Evolutionary conservation across 306 rosid species (phyloP).

Genomic region (Glycine latifolia): DNA sequence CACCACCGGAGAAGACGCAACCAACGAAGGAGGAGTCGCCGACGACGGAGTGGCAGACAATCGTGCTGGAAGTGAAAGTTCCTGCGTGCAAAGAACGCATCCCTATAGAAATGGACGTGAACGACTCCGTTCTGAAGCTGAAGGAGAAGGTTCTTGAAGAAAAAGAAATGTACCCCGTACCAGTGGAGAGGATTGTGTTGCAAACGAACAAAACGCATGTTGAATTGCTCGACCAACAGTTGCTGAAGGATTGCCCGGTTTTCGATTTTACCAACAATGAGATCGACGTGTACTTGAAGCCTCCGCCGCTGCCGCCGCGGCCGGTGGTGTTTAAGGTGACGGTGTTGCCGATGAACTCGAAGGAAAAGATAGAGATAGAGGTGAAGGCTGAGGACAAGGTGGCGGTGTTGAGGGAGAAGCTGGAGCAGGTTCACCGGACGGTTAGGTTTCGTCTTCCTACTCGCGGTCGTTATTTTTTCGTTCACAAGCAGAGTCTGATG

Average conservation of each 20-base stretch:
- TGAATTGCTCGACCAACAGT: neutral
- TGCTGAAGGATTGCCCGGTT: neutral
- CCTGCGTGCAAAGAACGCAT: slow-evolving; percentile 42
- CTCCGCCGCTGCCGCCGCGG: neutral
- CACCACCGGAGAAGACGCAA: neutral
- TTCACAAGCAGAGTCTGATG: too few species aligned
- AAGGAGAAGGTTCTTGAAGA: slow-evolving; percentile 46
- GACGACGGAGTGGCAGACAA: neutral
- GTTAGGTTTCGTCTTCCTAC: too few species aligned
- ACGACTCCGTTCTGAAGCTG: slow-evolving; percentile 51
- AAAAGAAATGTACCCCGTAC: neutral
- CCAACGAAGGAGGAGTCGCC: neutral
- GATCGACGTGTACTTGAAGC: slow-evolving; percentile 1
- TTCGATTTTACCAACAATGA: neutral
- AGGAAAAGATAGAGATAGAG: neutral
- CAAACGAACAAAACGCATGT: neutral
- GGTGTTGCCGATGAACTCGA: neutral
- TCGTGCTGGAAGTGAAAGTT: slow-evolving; percentile 48
- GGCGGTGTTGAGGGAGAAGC: too few species aligned
- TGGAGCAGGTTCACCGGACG: too few species aligned
- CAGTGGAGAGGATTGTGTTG: slow-evolving; percentile 2
- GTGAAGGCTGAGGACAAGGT: too few species aligned
- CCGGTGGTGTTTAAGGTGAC: neutral
- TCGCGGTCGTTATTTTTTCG: too few species aligned
- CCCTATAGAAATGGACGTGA: slow-evolving; percentile 48